Evolutionary conservation across 2,329 filamentous ascomycete genomes (phyloP), one percentile per base, ranked within the genome.

Genomic region (Cyclaneusma minus): DNA sequence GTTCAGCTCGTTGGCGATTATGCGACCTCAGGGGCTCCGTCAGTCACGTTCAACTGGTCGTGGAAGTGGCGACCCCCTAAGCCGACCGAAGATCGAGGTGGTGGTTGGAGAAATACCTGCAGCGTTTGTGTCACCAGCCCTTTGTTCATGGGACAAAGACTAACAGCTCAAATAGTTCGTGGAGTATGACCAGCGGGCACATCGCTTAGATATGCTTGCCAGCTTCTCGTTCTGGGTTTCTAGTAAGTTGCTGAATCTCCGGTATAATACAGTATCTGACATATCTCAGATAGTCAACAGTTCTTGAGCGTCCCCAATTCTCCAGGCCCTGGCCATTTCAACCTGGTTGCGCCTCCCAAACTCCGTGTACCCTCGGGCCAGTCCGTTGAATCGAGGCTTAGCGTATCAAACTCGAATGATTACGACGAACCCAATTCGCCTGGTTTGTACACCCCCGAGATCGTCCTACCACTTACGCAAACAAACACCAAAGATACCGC

Each of bases 1-100:
- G 89, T 98, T 20, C 79, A 91, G 44, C 64, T 95, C 22, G 75
- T 98, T n/a, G 89, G 89, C 3, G 84, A 93, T 49, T 94, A 79
- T 47, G 66, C 69, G 3, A 98, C 89, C 0, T 72, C 66, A 16
- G 85, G 87, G n/a, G 81, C 62, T 42, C 60, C 77, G 5, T 87
- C 82, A 2, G 76, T 92, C 16, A 74, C 83, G 17, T 94, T 94
- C 47, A 78, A 87, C 37, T 98, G 87, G 84, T 75, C 77, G 6
- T 98, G 89, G 89, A 89, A 78, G 59, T 98, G 87, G 84, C 83
- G 79, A 47, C 82, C 89, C 6, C 89, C 89, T 19, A 92, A 83
- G 59, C 45, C 58, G 9, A 55, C 58, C 10, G 85, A 94, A 46
- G 85, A 94, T 47, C 71, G 70, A 42, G 81, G 80, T 16, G 83